Evolutionary conservation across 1,284 basidiomycete genomes (phyloP).

Genomic region (Irpex sp.): DNA sequence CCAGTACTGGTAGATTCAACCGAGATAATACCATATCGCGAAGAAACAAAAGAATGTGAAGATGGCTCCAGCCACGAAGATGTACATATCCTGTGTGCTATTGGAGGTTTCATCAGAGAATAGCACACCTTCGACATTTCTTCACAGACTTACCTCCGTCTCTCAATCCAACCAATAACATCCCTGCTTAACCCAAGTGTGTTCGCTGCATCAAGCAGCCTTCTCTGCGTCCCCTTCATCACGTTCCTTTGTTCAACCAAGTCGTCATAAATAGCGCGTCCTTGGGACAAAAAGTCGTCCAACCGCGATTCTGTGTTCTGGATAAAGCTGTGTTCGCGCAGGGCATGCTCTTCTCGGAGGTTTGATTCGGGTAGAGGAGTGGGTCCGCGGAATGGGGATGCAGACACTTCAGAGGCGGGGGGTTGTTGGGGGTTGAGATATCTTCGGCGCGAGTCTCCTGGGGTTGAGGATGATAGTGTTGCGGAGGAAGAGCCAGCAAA

Average conservation of each 20-base stretch:
- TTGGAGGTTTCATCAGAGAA: not conserved
- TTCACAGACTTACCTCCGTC: conserved; percentile 61
- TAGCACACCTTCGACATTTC: not conserved
- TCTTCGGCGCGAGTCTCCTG: conserved; percentile 59
- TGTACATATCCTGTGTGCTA: conserved; percentile 91
- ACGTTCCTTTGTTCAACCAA: conserved; percentile 88
- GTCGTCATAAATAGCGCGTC: conserved; percentile 85
- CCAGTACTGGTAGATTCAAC: conserved; percentile 38
- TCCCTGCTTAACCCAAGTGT: conserved; percentile 88
- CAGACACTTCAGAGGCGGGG: conserved; percentile 45
- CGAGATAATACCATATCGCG: conserved; percentile 86
- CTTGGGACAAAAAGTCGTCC: conserved; percentile 89
- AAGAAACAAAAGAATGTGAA: conserved; percentile 90
- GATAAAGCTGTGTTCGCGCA: conserved; percentile 85
- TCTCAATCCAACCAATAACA: conserved; percentile 94
- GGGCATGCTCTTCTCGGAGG: conserved; percentile 69
- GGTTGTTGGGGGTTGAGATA: conserved; percentile 41
- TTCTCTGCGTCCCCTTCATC: conserved; percentile 85
- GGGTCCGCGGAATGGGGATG: conserved; percentile 71
- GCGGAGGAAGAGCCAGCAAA: conserved; percentile 45
- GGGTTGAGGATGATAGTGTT: conserved; percentile 39
- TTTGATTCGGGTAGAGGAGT: conserved; percentile 51
- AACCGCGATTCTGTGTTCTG: conserved; percentile 76
- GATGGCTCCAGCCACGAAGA: conserved; percentile 80
- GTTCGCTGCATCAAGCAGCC: conserved; percentile 85